phyloP scores from a whole-genome alignment of 2,329 filamentous ascomycete species.

The Paradendryphiella salina region DNA sequence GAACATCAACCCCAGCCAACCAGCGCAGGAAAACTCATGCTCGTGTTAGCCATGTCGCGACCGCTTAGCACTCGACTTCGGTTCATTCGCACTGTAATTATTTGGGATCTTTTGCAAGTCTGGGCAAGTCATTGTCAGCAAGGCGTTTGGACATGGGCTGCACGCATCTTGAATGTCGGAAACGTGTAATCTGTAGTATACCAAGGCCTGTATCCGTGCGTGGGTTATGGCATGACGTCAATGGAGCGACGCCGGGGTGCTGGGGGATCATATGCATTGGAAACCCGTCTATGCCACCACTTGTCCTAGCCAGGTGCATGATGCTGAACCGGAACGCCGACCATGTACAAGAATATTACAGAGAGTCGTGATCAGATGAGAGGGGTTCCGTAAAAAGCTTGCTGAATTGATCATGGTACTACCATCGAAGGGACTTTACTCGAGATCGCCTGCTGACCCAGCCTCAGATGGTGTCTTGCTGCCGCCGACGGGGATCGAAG shows the following conservation, averaged over 20 bases:
- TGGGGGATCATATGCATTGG: constrained; percentile 26
- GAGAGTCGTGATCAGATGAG: constrained; percentile 27
- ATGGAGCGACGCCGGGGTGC: constrained; percentile 13
- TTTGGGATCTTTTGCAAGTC: constrained; percentile 34
- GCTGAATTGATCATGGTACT: constrained; percentile 17
- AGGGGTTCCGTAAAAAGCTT: constrained; percentile 17
- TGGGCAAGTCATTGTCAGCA: constrained; percentile 43
- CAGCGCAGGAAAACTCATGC: constrained; percentile 61
- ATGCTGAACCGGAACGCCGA: constrained; percentile 36
- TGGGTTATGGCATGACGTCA: constrained; percentile 27
- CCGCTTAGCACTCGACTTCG: constrained; percentile 11
- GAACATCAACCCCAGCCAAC: constrained; percentile 73
- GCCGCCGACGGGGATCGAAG: constrained; percentile 54
- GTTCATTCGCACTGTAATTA: constrained; percentile 41
- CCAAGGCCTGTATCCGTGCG: constrained; percentile 27
- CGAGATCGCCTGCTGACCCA: constrained; percentile 41
- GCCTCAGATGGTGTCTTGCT: constrained; percentile 45
- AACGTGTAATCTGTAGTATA: constrained; percentile 43
- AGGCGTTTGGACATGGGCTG: constrained; percentile 43
- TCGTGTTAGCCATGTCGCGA: constrained; percentile 34
- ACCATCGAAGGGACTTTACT: constrained; percentile 25
- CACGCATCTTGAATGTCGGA: constrained; percentile 19
- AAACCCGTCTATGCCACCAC: constrained; percentile 26
- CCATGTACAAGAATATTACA: constrained; percentile 43
- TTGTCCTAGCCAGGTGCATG: constrained; percentile 20